Base-by-base conservation (phyloP, 2,329 filamentous ascomycete species). In the Tympanopsis confertula region DNA sequence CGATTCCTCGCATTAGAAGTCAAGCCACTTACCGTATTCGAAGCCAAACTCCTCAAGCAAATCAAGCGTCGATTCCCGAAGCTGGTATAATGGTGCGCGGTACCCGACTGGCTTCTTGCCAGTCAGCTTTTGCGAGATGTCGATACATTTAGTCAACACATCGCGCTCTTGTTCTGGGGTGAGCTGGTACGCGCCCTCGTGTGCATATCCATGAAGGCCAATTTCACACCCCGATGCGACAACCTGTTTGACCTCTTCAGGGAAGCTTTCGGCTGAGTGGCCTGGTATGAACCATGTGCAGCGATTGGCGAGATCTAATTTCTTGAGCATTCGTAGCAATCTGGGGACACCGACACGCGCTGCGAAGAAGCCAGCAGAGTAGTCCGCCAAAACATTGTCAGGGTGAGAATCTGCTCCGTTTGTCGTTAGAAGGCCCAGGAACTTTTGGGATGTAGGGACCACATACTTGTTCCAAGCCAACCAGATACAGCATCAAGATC, bases 251-350 rank as follows among this genome's bases (percentile, higher is more conserved):
- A 68, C 66, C 39, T 74, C 60, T 2, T 55, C 50, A 0, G 71
- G 71, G 42, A 77, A 77, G 7, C 64, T 72, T 44, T 78, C 72
- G 37, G 71, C 60, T 0, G 64, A 70, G 52, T 78, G 72, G 35
- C 72, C 71, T 0, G 73, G 73, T 10, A 77, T 65, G 46, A 74
- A 76, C 72, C 71, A 77, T 3, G 71, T 75, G 19, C 70, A 59
- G 41, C 67, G 68, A 19, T 71, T 58, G 3, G 68, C 55, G 18
- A 77, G 63, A 2, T 52, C 48, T 30, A 69, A 60, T 45, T 66
- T 69, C 20, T 62, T 58, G 47, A 77, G 69, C 37, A 77, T 54
- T 35, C 63, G 66, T 7, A 77, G 54, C 2, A 77, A 58, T 7
- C 71, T 62, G 0, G 66, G 66, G 0, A 74, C 71, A 22, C 71